A percentile compares a stretch with the other conserved stretches of the same genome.
These are phyloP conservation scores for Nevesoporus exiguus DNA, from an alignment of 768 basidiomycete species.

Conservation along the genomic window DNA sequence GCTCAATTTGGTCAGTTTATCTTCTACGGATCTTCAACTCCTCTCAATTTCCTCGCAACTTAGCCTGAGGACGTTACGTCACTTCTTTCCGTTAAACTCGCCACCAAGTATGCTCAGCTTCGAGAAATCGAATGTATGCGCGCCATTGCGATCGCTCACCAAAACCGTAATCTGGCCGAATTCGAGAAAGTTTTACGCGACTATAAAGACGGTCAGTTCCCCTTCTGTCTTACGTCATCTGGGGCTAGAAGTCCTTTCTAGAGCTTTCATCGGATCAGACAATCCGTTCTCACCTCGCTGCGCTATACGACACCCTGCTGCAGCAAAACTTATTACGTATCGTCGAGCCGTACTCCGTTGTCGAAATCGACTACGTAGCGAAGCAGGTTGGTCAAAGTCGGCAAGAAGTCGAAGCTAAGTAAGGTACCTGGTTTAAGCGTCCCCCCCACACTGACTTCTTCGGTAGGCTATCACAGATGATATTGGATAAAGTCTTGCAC, in stretches of 20 bases:
- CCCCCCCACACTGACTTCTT: conserved; percentile 3
- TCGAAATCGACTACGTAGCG: conserved; percentile 90
- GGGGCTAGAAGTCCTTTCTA: conserved; percentile 27
- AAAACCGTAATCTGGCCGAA: conserved; percentile 82
- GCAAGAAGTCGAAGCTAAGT: conserved; percentile 91
- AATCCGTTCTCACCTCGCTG: conserved; percentile 90
- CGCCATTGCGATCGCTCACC: conserved; percentile 90
- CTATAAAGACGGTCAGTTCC: conserved; percentile 67
- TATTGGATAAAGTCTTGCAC: conserved; percentile 89
- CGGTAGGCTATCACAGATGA: conserved; percentile 91
- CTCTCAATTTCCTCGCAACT: background rate
- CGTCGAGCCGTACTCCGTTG: conserved; percentile 91
- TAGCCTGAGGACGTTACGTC: conserved; percentile 93
- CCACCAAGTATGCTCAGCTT: conserved; percentile 80
- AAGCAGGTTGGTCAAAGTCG: conserved; percentile 81
- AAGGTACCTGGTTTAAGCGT: conserved; percentile 23
- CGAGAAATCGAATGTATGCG: conserved; percentile 96
- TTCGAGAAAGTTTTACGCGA: conserved; percentile 87
- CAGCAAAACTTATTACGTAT: conserved; percentile 95
- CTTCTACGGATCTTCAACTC: background rate
- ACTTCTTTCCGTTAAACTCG: conserved; percentile 82
- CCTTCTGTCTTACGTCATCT: background rate
- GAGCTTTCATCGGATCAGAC: conserved; percentile 95
- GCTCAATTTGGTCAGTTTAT: conserved; percentile 76
- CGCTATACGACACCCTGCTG: conserved; percentile 92